Base-by-base conservation (phyloP, 345 rosid genomes). In the Kandelia obovata region DNA sequence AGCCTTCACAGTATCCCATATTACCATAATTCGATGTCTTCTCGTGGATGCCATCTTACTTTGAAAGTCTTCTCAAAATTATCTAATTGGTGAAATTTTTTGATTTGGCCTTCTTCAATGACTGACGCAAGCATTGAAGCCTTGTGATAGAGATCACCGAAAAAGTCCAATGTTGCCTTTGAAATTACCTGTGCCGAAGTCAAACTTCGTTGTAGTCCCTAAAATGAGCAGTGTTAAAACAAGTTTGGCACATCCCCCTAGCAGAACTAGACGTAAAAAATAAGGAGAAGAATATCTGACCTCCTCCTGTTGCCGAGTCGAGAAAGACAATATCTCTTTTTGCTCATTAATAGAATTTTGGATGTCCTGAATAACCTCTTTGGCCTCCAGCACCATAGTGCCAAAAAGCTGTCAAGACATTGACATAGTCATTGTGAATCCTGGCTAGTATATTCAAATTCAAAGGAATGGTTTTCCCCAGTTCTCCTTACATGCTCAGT, bases 301-400 rank as follows among this genome's bases (percentile, higher is more conserved):
- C 86, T 88, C 87, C 71, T 91, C 88, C 72, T 88, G 87, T 76
- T 87, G 91, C 73, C 62, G 81, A 58, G 87, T 70, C 43, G 91
- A 82, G 59, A 86, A 81, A 65, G 79, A 83, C 70, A 89, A 46
- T 35, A 88, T 66, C 62, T 88, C 80, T 68, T 83, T 86, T 69
- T 91, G 98, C 56, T 82, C 95, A 53, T 61, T 60, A 28, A 94
- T 91, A 71, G 85, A 84, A 67, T 78, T 71, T 70, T 82, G 79
- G 53, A 89, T 82, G 68, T 81, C 87, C 46, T 72, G 58, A 43
- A 83, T 67, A 71, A 87, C 86, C 74, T 73, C 83, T 60, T 79
- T 71, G 65, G 92, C 96, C 65, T 89, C 96, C 32, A 28, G 39
- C 56, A 71, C 83, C 60, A 83, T 78, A 58, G 64, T 70, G 49